Percentiles rank a stretch among this genome's conserved stretches.
Conservation (phyloP, 305 asterid species). For the Salvia sclarea region DNA sequence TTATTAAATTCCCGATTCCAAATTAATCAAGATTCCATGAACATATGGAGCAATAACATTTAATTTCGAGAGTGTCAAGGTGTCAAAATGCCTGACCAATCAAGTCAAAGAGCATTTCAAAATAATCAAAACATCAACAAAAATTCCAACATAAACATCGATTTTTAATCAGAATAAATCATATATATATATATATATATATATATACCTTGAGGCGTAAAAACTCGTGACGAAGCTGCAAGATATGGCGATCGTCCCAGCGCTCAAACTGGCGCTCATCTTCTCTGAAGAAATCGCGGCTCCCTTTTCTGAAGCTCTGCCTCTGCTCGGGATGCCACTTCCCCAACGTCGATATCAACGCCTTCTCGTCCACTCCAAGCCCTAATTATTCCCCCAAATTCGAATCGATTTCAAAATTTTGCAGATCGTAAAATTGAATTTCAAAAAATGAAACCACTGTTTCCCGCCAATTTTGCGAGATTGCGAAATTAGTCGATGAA, state of each 20-base stretch:
- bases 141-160: no score
- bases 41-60: no score
- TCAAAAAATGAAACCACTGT: no score
- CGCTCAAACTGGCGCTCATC: constrained; percentile 78
- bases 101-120: no score
- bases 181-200: no score
- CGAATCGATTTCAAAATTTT: not conserved
- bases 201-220: constrained; percentile 78
- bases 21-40: no score
- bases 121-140: no score
- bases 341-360: constrained; percentile 58
- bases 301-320: constrained; percentile 57
- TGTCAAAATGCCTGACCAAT: no score
- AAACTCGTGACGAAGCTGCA: constrained; percentile 75
- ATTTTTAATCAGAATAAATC: no score
- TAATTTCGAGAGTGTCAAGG: no score
- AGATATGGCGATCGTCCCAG: constrained; percentile 62
- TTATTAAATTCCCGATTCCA: no score
- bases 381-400: constrained; percentile 45
- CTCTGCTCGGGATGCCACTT: constrained; percentile 65
- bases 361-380: constrained; percentile 80
- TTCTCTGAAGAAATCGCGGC: constrained; percentile 54
- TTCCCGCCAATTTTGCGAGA: not conserved
- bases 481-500: not conserved
- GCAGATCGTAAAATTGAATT: not conserved